A percentile compares a stretch with the other conserved stretches of the same genome.
phyloP scores from a whole-genome alignment of 305 asterid genomes.

The Euphrasia arctica region DNA sequence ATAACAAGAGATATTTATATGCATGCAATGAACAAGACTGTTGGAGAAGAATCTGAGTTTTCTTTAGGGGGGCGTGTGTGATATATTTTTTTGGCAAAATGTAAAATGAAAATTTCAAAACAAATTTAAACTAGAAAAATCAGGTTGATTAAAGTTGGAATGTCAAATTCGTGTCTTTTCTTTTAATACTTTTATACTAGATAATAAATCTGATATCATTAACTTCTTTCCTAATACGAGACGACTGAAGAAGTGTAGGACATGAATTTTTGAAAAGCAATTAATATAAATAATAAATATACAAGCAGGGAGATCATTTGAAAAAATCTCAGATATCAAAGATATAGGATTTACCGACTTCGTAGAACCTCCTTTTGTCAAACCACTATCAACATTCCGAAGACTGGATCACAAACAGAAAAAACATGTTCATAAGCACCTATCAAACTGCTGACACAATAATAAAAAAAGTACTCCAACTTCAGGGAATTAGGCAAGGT shows the following conservation, averaged over 20 bases:
- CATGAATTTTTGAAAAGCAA: slow-evolving; percentile 4
- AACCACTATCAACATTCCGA: slow-evolving; percentile 39
- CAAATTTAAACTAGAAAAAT: neutral
- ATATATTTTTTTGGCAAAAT: neutral
- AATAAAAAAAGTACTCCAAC: slow-evolving; percentile 32
- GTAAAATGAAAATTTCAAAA: neutral
- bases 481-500: slow-evolving; percentile 42
- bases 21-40: too few species aligned
- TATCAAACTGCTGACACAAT: slow-evolving; percentile 3
- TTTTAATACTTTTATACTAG: neutral
- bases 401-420: slow-evolving; percentile 40
- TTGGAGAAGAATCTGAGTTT: neutral
- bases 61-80: neutral
- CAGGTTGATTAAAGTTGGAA: neutral
- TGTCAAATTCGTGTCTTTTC: neutral
- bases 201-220: neutral
- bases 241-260: slow-evolving; percentile 6
- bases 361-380: slow-evolving; percentile 34
- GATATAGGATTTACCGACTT: slow-evolving; percentile 53
- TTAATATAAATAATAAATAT: neutral
- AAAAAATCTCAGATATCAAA: slow-evolving; percentile 23
- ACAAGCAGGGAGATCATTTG: slow-evolving; percentile 10
- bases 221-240: neutral
- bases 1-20: neutral
- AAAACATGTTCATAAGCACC: slow-evolving; percentile 21